These are phyloP conservation scores for Kluyveromyces dobzhanskii DNA, from an alignment of 805 yeast species.

Conservation along the genomic window DNA sequence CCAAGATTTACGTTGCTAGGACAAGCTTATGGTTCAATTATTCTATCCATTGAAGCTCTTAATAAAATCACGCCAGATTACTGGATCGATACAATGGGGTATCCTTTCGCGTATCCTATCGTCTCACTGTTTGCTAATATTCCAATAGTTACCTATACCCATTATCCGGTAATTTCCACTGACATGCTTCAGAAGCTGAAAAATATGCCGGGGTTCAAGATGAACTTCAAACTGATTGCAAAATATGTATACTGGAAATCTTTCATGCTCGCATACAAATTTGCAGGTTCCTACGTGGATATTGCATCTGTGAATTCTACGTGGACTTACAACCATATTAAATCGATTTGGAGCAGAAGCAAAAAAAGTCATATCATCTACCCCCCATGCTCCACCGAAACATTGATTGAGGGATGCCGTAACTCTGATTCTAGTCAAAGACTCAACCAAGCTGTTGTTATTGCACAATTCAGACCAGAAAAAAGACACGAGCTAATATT, in stretches of 20 bases:
- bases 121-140: conserved; percentile 47
- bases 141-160: conserved; percentile 86
- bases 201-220: conserved; percentile 15
- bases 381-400: conserved; percentile 85
- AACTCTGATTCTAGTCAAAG: conserved; percentile 23
- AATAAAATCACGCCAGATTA: conserved; percentile 68
- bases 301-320: conserved; percentile 73
- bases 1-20: conserved; percentile 73
- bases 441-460: conserved; percentile 30
- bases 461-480: conserved; percentile 95
- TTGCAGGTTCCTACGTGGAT: conserved; percentile 59
- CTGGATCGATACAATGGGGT: conserved; percentile 93
- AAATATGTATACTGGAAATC: conserved; percentile 64
- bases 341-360: conserved; percentile 50
- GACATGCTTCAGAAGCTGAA: conserved; percentile 73
- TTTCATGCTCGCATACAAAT: conserved; percentile 55
- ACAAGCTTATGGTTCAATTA: conserved; percentile 74
- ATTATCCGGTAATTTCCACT: conserved; percentile 81
- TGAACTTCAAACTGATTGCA: conserved; percentile 20
- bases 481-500: conserved; percentile 76
- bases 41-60: conserved; percentile 65
- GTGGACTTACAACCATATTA: conserved; percentile 82
- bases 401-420: conserved; percentile 27
- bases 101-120: conserved; percentile 76
- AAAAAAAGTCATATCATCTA: conserved; percentile 44